These are phyloP conservation scores for Dioscorea dumetorum DNA, from an alignment of 106 monocot genomes.

Conservation along the genomic window DNA sequence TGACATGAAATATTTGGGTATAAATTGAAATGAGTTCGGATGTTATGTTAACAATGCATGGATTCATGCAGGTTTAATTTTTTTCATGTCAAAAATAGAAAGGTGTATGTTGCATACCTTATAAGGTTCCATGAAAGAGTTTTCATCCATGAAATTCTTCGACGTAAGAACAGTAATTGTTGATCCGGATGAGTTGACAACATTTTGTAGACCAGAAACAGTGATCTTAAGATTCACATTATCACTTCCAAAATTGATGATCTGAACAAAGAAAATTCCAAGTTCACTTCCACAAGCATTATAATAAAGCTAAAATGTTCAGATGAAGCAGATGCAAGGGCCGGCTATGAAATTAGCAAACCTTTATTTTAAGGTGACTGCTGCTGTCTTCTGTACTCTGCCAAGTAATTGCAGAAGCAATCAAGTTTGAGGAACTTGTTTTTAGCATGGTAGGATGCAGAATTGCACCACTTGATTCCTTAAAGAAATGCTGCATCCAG, in stretches of 20 bases:
- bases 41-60: not conserved
- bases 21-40: not conserved
- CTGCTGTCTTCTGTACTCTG: conserved; percentile 33
- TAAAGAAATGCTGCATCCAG: conserved; percentile 96
- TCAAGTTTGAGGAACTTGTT: conserved; percentile 21
- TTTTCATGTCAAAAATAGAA: too few relatives aligned
- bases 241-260: conserved; percentile 75
- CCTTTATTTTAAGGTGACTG: conserved; percentile 79
- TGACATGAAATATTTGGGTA: not conserved
- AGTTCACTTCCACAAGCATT: too few relatives aligned
- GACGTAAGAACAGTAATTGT: conserved; percentile 59
- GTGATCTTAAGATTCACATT: conserved; percentile 50
- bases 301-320: too few relatives aligned
- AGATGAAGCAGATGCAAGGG: too few relatives aligned
- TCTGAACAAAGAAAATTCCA: conserved; percentile 15
- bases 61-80: too few relatives aligned
- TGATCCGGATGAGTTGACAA: conserved; percentile 35
- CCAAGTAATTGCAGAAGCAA: conserved; percentile 87
- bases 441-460: conserved; percentile 48
- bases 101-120: conserved; percentile 34
- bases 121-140: conserved; percentile 66
- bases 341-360: too few relatives aligned
- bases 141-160: conserved; percentile 58
- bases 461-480: conserved; percentile 68
- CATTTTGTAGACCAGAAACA: conserved; percentile 49